Evolutionary conservation across 129 eudicot genomes (phyloP).

Genomic region (Mikania micrantha): DNA sequence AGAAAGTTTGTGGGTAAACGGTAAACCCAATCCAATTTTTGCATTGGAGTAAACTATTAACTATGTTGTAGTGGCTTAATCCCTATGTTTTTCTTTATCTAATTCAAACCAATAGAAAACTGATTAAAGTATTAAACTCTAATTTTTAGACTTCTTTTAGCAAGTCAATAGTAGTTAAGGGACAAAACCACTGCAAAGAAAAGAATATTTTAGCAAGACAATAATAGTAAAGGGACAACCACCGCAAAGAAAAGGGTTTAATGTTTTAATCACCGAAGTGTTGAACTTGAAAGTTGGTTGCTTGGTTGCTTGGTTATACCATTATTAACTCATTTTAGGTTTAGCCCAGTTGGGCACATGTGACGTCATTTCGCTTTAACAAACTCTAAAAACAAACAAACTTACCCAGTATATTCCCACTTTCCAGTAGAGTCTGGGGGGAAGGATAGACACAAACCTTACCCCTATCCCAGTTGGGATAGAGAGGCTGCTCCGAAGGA

Average conservation of each 20-base stretch:
- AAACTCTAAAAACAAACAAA: not conserved
- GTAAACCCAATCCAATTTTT: not conserved
- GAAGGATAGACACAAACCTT: too few relatives aligned
- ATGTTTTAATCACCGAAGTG: not conserved
- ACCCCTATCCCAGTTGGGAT: too few relatives aligned
- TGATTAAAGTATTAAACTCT: not conserved
- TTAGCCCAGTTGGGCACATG: not conserved
- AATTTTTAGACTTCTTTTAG: not conserved
- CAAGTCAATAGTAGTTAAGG: not conserved
- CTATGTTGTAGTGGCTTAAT: too few relatives aligned
- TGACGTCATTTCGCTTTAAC: not conserved
- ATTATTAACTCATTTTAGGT: too few relatives aligned
- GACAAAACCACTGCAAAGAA: not conserved
- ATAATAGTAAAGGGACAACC: not conserved
- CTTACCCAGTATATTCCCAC: too few relatives aligned
- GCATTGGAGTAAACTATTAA: not conserved
- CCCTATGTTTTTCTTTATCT: too few relatives aligned
- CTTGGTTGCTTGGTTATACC: too few relatives aligned
- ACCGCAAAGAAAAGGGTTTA: not conserved
- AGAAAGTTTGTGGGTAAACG: not conserved
- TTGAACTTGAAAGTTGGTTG: too few relatives aligned
- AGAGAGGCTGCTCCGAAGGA: too few relatives aligned
- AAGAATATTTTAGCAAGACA: not conserved
- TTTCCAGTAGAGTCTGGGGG: too few relatives aligned
- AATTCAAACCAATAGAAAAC: not conserved